Evolutionary conservation across 305 asterid genomes (phyloP).

Genomic region (Lippia alba): DNA sequence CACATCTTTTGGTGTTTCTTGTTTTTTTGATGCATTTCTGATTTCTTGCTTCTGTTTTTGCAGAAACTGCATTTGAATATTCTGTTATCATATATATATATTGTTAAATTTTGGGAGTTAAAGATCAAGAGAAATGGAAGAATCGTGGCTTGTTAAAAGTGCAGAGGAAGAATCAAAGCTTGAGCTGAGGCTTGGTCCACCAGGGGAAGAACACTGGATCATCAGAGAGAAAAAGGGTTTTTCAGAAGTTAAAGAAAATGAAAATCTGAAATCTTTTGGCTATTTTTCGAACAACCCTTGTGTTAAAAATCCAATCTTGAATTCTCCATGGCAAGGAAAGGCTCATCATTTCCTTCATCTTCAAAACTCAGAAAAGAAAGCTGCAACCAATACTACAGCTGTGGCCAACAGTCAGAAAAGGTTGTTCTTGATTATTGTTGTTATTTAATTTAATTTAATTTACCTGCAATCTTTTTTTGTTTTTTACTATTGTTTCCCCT

Average conservation of each 20-base stretch:
- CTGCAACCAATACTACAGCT: slow-evolving; percentile 62
- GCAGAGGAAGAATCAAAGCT: slow-evolving; percentile 67
- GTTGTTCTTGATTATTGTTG: slow-evolving; percentile 36
- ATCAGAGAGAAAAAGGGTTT: slow-evolving; percentile 19
- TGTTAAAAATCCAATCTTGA: slow-evolving; percentile 33
- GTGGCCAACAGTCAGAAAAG: slow-evolving; percentile 73
- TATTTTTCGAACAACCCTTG: slow-evolving; percentile 38
- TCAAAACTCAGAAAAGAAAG: slow-evolving; percentile 53
- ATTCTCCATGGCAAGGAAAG: slow-evolving; percentile 41
- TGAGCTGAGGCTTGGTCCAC: slow-evolving; percentile 86
- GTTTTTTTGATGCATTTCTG: neutral
- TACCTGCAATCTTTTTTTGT: neutral
- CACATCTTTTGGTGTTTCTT: neutral
- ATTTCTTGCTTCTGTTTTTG: neutral
- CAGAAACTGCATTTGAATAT: slow-evolving; percentile 6
- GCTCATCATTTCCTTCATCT: slow-evolving; percentile 30
- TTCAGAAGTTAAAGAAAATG: slow-evolving; percentile 18
- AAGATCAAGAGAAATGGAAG: slow-evolving; percentile 49
- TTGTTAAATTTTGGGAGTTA: neutral
- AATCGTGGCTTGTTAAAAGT: slow-evolving; percentile 46
- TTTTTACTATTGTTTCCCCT: slow-evolving; percentile 1
- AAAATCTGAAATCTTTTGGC: slow-evolving; percentile 34
- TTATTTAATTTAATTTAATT: neutral
- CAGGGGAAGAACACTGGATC: slow-evolving; percentile 61
- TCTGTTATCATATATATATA: neutral